Base-by-base conservation (phyloP, 2,329 filamentous ascomycete genomes). In the Trichothecium roseum region DNA sequence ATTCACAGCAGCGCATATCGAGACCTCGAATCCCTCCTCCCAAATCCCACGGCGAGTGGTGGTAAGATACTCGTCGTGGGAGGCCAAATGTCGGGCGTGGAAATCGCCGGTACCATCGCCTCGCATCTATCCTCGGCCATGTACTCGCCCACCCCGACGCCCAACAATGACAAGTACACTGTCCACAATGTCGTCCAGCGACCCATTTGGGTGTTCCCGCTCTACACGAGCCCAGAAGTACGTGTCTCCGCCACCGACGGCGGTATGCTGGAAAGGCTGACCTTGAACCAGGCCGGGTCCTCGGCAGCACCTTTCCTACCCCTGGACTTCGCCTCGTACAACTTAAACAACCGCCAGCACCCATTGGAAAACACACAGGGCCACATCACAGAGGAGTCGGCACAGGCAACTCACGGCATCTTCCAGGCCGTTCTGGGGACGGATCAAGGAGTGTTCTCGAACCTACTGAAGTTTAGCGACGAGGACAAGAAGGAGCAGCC, bases 21-120 rank as follows among this genome's bases (percentile, higher is more conserved):
- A 4, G 63, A 70, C 36, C 54, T 82, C 2, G 47, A 65, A 18
- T 52, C 52, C 8, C 52, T 80, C 3, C 46, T 80, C 2, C 58
- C 56, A 0, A 50, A 56, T 9, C 46, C 55, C 0, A 51, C 59
- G 3, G 37, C 42, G 4, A 46, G 49, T 1, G 64, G 64, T 2
- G 71, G 73, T 14, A 84, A 78, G 48, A 75, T 91, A 13, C 64
- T 86, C 1, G 65, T 93, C 1, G 73, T 87, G 1, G 85, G 85
- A 1, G 84, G 84, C 1, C 83, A 87, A 47, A 87, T 91, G 70
- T 89, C 84, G 3, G 84, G 84, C 1, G 73, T 83, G 5, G 85
- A 93, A 59, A 80, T 81, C 33, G 80, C 84, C 1, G 78, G 75
- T 8, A 77, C 78, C 2, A 72, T 88, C 34, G 83, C 82, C 9